Evolutionary conservation across 1,139 yeast species (phyloP).

Genomic region (Taiozyma sp.): DNA sequence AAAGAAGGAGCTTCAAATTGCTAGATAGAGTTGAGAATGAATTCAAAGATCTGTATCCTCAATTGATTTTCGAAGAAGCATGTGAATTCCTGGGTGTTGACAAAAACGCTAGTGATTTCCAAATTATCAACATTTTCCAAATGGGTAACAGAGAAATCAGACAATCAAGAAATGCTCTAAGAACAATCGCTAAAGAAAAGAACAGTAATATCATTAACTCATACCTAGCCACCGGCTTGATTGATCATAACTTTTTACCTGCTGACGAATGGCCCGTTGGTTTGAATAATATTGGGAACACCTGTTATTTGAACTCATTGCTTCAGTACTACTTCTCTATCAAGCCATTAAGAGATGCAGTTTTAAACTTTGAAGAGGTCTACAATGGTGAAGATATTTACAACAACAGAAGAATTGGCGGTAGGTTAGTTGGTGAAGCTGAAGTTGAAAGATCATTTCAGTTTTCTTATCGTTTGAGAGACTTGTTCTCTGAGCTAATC

Average conservation of each 20-base stretch:
- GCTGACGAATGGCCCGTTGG: slow-evolving; percentile 83
- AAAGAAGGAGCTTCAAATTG: slow-evolving; percentile 41
- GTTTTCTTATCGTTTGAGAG: slow-evolving; percentile 67
- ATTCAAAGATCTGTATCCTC: slow-evolving; percentile 25
- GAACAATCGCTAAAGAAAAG: slow-evolving; percentile 40
- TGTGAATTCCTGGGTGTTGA: slow-evolving; percentile 39
- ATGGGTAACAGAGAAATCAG: slow-evolving; percentile 28
- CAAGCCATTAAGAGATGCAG: slow-evolving; percentile 68
- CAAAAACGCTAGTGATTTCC: slow-evolving; percentile 46
- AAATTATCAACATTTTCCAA: slow-evolving; percentile 51
- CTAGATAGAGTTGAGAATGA: slow-evolving; percentile 26
- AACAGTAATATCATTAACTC: slow-evolving; percentile 48
- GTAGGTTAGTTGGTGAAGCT: slow-evolving; percentile 63
- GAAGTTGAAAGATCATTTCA: slow-evolving; percentile 81
- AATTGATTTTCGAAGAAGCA: slow-evolving; percentile 31
- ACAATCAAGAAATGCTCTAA: slow-evolving; percentile 44
- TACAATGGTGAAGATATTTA: slow-evolving; percentile 24
- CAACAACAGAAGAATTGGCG: slow-evolving; percentile 68
- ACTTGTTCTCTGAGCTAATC: slow-evolving; percentile 65
- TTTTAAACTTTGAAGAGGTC: slow-evolving; percentile 42
- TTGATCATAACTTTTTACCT: slow-evolving; percentile 57
- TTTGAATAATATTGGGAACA: slow-evolving; percentile 87
- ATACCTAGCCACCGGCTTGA: slow-evolving; percentile 50
- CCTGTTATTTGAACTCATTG: slow-evolving; percentile 88
- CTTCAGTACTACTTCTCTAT: slow-evolving; percentile 87